Base-by-base conservation (phyloP, 2,329 filamentous ascomycete species). In the Scortechinia acanthostroma region DNA sequence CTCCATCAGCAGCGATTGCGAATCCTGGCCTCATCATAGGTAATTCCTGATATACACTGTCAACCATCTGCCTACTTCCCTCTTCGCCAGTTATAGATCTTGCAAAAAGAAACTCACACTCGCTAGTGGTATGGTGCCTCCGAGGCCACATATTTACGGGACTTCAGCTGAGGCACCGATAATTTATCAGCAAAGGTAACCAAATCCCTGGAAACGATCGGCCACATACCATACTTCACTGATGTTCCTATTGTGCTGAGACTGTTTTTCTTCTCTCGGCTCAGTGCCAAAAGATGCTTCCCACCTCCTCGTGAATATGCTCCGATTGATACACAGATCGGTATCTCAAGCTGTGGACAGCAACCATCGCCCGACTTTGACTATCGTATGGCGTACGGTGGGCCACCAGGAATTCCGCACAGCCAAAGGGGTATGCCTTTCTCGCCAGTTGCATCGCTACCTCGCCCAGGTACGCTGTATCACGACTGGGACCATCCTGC, bases 401-500 rank as follows among this genome's bases (percentile, higher is more conserved):
- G n/a, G n/a, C n/a, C n/a, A n/a, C n/a, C n/a, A n/a, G n/a, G n/a
- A n/a, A n/a, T n/a, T n/a, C n/a, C n/a, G n/a, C n/a, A n/a, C n/a
- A n/a, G n/a, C n/a, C n/a, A n/a, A n/a, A n/a, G n/a, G n/a, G n/a
- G n/a, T n/a, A n/a, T n/a, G 25, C 25, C 35, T 19, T 40, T 13
- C 35, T 17, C 35, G 13, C 35, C 35, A 40, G 20, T 10, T 40
- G 10, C 10, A 17, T 30, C 25, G n/a, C 6, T 13, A 25, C 48
- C 45, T 42, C 45, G 42, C 22, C 46, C 49, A 14, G 46, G 44
- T 42, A 37, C 45, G 33, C 35, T 43, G 3, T 62, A 59, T 50
- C 53, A 52, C 35, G 61, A 63, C 43, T 61, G 59, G 56, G 60
- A 61, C 40, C 56, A 57, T 42, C 55, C 58, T 20, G 50, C 48